Evolutionary conservation across 164 flowering plant genomes (phyloP).

Genomic region (Tetrastigma voinierianum): DNA sequence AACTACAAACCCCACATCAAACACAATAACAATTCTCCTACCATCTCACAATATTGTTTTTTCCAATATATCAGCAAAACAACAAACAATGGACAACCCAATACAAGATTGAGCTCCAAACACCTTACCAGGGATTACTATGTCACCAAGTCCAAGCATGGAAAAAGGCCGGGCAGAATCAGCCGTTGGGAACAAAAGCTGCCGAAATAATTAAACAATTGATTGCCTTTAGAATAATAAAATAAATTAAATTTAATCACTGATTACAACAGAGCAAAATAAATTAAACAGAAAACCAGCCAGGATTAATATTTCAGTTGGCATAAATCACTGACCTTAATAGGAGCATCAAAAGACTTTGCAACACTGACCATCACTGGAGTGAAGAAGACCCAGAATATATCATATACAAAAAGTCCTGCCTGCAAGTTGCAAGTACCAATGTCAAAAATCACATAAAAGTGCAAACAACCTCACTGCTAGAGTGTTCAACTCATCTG

Average conservation of each 20-base stretch:
- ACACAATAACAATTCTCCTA: no score
- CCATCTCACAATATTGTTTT: no score
- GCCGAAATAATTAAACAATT: conserved; percentile 13
- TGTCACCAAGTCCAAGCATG: conserved; percentile 99
- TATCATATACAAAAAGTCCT: conserved; percentile 96
- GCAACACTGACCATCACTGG: conserved; percentile 99
- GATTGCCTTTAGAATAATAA: conserved; percentile 2
- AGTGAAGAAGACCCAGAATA: conserved; percentile 98
- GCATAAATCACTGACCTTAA: conserved; percentile 64
- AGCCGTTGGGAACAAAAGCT: conserved; percentile 95
- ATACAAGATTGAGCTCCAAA: neutral
- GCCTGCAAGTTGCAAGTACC: conserved; percentile 44
- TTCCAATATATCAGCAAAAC: no score
- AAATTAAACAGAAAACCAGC: neutral
- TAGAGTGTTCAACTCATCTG: no score
- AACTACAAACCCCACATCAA: no score
- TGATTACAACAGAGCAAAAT: neutral
- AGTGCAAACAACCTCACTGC: neutral
- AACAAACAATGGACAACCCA: no score
- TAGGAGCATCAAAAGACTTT: conserved; percentile 99
- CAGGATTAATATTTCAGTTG: conserved; percentile 1
- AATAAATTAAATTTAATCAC: neutral
- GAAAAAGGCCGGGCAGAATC: conserved; percentile 81
- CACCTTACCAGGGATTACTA: conserved; percentile 86
- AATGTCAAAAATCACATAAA: neutral